phyloP scores from a whole-genome alignment of 306 rosid genomes.

The Trichosanthes truncata region DNA sequence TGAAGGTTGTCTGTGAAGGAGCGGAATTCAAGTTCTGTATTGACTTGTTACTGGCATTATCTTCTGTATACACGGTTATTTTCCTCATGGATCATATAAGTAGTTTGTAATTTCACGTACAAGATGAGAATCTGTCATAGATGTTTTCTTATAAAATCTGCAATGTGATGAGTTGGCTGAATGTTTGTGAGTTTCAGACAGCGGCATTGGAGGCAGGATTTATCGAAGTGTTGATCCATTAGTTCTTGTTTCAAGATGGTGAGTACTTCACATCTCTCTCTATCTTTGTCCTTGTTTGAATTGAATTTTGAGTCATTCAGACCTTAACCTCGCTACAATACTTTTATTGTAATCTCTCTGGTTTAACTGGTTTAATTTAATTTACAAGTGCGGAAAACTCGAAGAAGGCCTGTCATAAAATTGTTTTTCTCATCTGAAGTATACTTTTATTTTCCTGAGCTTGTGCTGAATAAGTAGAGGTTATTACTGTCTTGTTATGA shows the following conservation, averaged over 20 bases:
- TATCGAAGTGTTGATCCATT: neutral
- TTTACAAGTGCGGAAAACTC: neutral
- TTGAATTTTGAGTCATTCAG: neutral
- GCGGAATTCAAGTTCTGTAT: neutral
- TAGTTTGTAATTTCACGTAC: neutral
- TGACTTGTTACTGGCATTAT: neutral
- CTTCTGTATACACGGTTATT: neutral
- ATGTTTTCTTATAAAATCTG: neutral
- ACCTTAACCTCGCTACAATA: neutral
- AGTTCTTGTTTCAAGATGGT: neutral
- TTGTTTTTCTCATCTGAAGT: neutral
- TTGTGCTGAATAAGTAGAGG: neutral
- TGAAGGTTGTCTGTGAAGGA: neutral
- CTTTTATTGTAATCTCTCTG: neutral
- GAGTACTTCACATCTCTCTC: neutral
- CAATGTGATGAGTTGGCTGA: neutral
- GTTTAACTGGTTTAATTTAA: neutral
- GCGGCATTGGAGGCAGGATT: slow-evolving; percentile 2
- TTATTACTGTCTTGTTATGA: neutral
- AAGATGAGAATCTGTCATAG: neutral
- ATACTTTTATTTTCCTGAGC: neutral
- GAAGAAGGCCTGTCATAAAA: neutral
- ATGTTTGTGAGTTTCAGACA: slow-evolving; percentile 1
- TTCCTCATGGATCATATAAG: neutral
- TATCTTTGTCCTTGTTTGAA: neutral